Evolutionary conservation across 192 early-diverging fungal genomes (phyloP).

Genomic region (Phycomyces blakesleeanus): DNA sequence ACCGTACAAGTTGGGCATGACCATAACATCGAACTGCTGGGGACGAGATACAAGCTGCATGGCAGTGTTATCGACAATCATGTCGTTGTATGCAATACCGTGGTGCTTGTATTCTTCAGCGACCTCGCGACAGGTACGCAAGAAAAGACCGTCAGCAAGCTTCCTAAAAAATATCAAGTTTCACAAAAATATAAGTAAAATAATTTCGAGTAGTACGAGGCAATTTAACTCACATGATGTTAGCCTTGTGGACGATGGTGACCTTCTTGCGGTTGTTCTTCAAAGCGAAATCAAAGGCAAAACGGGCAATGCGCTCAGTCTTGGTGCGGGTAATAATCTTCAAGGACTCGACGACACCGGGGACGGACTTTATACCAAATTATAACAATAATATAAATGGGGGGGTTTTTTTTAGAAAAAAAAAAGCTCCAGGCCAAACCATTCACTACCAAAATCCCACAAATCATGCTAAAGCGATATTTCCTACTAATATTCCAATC

Average conservation of each 20-base stretch:
- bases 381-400: too few relatives aligned
- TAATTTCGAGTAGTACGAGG: neutral
- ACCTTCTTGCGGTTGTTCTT: slow-evolving; percentile 98
- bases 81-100: slow-evolving; percentile 93
- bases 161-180: slow-evolving; percentile 58
- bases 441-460: too few relatives aligned
- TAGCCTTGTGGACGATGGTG: slow-evolving; percentile 99
- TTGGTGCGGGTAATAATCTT: slow-evolving; percentile 97
- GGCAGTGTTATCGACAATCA: slow-evolving; percentile 99
- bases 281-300: slow-evolving; percentile 98
- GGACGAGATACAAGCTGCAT: slow-evolving; percentile 99
- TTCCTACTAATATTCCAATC: neutral
- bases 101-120: slow-evolving; percentile 86
- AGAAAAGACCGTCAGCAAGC: slow-evolving; percentile 96
- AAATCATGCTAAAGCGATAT: slow-evolving; percentile 8
- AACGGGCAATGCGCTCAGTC: slow-evolving; percentile 98
- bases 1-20: slow-evolving; percentile 99
- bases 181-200: neutral
- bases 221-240: slow-evolving; percentile 81
- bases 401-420: too few relatives aligned
- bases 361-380: slow-evolving; percentile 78
- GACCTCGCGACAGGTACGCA: slow-evolving; percentile 94
- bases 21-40: slow-evolving; percentile 98
- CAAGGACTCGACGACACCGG: slow-evolving; percentile 97
- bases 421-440: too few relatives aligned